phyloP scores from a whole-genome alignment of 352 stramenopile species.

The Phytophthora ohioensis region DNA sequence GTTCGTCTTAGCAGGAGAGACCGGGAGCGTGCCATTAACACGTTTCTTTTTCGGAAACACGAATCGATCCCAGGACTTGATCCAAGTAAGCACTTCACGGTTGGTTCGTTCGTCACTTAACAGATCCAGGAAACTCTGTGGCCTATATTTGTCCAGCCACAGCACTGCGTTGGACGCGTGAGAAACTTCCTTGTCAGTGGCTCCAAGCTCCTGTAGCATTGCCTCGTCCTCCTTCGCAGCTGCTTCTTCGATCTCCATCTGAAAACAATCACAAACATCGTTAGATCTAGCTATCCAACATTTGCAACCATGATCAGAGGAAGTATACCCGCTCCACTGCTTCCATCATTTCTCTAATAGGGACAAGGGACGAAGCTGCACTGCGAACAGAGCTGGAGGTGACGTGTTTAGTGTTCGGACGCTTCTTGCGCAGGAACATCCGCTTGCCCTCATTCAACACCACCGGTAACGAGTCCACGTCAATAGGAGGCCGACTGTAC shows the following conservation, averaged over 20 bases:
- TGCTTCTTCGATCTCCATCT: slow-evolving; percentile 77
- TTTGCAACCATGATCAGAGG: not conserved
- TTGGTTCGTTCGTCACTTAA: slow-evolving; percentile 97
- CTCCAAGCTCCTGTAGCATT: slow-evolving; percentile 15
- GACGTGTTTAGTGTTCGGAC: slow-evolving; percentile 17
- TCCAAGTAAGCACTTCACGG: slow-evolving; percentile 94
- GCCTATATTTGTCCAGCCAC: slow-evolving; percentile 98
- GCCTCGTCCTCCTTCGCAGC: slow-evolving; percentile 47
- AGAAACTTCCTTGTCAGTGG: not conserved
- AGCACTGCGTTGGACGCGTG: slow-evolving; percentile 53
- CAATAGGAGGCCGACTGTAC: slow-evolving; percentile 65
- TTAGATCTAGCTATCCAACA: slow-evolving; percentile 5
- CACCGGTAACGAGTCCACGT: slow-evolving; percentile 69
- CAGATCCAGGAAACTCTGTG: slow-evolving; percentile 94
- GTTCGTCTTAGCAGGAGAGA: slow-evolving; percentile 20
- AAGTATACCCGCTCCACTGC: slow-evolving; percentile 54
- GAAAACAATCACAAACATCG: slow-evolving; percentile 6
- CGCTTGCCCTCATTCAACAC: slow-evolving; percentile 60
- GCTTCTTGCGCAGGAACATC: slow-evolving; percentile 76
- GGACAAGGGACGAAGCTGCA: slow-evolving; percentile 46
- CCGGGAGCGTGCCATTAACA: slow-evolving; percentile 20
- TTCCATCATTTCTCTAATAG: slow-evolving; percentile 69
- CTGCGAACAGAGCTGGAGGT: slow-evolving; percentile 19
- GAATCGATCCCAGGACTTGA: slow-evolving; percentile 96
- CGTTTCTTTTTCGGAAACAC: slow-evolving; percentile 91